Percentiles rank a stretch among this genome's conserved stretches.
Conservation (phyloP, 1,284 basidiomycete species). For the Peniophora sp. region DNA sequence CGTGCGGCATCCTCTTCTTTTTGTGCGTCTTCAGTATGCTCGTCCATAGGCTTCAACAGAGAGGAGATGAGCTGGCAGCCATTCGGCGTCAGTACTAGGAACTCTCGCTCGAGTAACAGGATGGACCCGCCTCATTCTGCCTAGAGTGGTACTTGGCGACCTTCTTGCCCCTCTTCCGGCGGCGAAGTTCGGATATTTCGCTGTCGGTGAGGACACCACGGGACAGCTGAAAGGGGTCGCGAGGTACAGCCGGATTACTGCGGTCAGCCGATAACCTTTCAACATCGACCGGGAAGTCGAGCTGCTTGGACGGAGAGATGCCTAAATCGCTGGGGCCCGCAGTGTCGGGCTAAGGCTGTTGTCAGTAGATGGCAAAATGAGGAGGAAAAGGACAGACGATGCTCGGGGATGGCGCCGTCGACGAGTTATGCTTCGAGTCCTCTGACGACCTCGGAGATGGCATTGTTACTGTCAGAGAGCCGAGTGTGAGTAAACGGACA, state of each 20-base stretch:
- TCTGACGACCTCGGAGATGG: too few relatives aligned
- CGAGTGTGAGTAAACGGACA: too few relatives aligned
- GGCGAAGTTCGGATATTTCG: conserved; percentile 53
- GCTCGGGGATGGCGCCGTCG: too few relatives aligned
- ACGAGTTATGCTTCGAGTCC: too few relatives aligned
- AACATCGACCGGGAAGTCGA: too few relatives aligned
- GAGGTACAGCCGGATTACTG: conserved; percentile 1
- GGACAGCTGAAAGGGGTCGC: conserved; percentile 58
- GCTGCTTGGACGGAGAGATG: too few relatives aligned
- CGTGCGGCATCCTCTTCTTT: conserved; percentile 56
- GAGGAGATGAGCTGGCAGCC: conserved; percentile 62
- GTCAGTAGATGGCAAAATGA: too few relatives aligned
- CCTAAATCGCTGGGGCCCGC: too few relatives aligned
- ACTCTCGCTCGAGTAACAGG: conserved; percentile 9
- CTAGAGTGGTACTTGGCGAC: conserved; percentile 68
- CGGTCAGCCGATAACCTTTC: conserved; percentile 1
- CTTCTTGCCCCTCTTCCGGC: conserved; percentile 50
- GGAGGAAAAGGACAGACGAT: too few relatives aligned
- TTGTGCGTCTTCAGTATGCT: conserved; percentile 71
- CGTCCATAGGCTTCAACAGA: conserved; percentile 85
- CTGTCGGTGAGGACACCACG: conserved; percentile 49
- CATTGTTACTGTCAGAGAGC: too few relatives aligned
- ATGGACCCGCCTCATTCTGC: conserved; percentile 67
- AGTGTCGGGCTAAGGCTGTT: too few relatives aligned
- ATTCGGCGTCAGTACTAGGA: conserved; percentile 1